phyloP scores from a whole-genome alignment of 179 eudicot genomes.

The Silene coronaria region DNA sequence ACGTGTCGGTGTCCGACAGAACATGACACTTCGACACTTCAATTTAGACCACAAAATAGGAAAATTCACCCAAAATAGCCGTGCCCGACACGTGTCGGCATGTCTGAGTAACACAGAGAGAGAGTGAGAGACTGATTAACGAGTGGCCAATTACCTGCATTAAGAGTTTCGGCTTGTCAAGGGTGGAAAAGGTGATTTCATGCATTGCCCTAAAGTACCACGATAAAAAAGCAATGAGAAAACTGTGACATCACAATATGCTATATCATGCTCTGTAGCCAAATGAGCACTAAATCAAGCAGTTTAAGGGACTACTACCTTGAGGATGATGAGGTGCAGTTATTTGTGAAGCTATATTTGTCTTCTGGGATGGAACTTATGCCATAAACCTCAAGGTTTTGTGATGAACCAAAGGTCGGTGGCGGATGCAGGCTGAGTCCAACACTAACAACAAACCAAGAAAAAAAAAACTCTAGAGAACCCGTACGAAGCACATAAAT shows the following conservation, averaged over 20 bases:
- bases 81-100: no score
- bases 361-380: slow-evolving; percentile 38
- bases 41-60: no score
- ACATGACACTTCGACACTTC: no score
- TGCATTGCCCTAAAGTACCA: slow-evolving; percentile 50
- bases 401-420: slow-evolving; percentile 51
- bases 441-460: slow-evolving; percentile 22
- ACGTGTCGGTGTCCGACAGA: no score
- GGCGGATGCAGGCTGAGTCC: slow-evolving; percentile 46
- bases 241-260: neutral
- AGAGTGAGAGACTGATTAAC: neutral
- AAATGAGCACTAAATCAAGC: neutral
- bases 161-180: slow-evolving; percentile 79
- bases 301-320: slow-evolving; percentile 23
- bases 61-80: no score
- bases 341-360: slow-evolving; percentile 39
- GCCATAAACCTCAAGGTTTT: slow-evolving; percentile 39
- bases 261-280: neutral
- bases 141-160: slow-evolving; percentile 45
- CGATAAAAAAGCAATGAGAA: neutral
- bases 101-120: no score
- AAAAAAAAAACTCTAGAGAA: neutral
- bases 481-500: slow-evolving; percentile 4
- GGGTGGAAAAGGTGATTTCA: slow-evolving; percentile 74
- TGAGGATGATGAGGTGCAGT: slow-evolving; percentile 18